Percentiles rank a stretch among this genome's conserved stretches.
phyloP scores from a whole-genome alignment of 129 eudicot species.

The Chrysanthemum makinoi region DNA sequence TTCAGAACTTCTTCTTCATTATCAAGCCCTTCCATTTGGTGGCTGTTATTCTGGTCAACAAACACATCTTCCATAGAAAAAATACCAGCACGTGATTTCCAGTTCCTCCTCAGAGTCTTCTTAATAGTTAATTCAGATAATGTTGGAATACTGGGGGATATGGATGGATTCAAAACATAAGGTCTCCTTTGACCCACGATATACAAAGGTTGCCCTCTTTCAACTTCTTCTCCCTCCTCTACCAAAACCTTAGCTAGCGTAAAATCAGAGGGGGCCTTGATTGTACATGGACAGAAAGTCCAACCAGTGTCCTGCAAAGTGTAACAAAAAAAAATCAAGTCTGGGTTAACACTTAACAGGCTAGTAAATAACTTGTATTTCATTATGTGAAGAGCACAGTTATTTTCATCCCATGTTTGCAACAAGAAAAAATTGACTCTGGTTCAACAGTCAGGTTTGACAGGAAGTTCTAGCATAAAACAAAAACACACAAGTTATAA shows the following conservation, averaged over 20 bases:
- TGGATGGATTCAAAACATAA: not conserved
- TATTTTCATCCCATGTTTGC: not conserved
- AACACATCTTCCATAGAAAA: slow-evolving; percentile 5
- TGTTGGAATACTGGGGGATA: not conserved
- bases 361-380: not conserved
- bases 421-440: not conserved
- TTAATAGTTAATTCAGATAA: not conserved
- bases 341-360: not conserved
- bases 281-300: not conserved
- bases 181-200: not conserved
- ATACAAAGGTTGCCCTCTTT: not conserved
- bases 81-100: not conserved
- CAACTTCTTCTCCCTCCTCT: not conserved
- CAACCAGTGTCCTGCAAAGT: not conserved
- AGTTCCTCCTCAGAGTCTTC: not conserved
- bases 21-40: not conserved
- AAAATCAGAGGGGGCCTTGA: not conserved
- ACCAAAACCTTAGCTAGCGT: not conserved
- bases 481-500: no score
- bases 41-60: not conserved
- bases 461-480: not conserved
- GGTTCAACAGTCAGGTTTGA: not conserved
- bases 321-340: not conserved
- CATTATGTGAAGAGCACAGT: not conserved
- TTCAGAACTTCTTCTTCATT: not conserved